Evolutionary conservation across 2,329 filamentous ascomycete genomes (phyloP), one percentile per base, ranked within the genome.

Genomic region (Cordyceps tenuipes): DNA sequence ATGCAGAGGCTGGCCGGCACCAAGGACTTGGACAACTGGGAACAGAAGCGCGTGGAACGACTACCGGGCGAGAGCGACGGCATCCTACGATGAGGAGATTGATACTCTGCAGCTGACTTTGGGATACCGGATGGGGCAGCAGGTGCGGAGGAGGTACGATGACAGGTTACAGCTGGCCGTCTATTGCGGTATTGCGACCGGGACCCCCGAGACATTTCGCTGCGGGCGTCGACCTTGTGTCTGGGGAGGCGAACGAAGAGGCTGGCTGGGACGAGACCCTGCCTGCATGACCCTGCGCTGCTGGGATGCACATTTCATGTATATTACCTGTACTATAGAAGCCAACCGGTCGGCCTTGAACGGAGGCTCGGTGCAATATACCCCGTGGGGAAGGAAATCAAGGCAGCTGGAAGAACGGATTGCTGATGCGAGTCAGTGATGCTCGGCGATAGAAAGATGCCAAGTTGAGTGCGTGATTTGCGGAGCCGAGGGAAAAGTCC

Each of bases 11-110:
- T 70, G 48, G 66, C 78, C 90, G 89, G 90, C 36, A 43, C 43
- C 57, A 96, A 95, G 73, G 94, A 97, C 70, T 76, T 97, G 63
- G 93, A 99, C 69, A 83, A 91, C 70, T 99, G 94, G 94, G 93
- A 97, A 72, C 94, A 97, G 76, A 95, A 94, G 75, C 85, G 95
- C 57, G 91, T 97, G 12, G 86, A 96, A 77, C 81, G 94, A 70
- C 81, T 97, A 62, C 86, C 90, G 21, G 94, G 94, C 65, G 95
- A 99, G 74, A 88, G 84, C 62, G 93, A 99, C 72, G 93, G 93
- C 39, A 82, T 90, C 55, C 72, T 96, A 65, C 88, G 64, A 62
- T 52, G 19, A 29, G n/a, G 7, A 29, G 15, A 0, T 31, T 21
- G 12, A 19, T 51, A 51, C 49, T 15, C 13, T 36, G 7, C n/a